Percentiles rank a stretch among this genome's conserved stretches.
Conservation (phyloP, 805 yeast genomes). For the Scheffersomyces spartinae region DNA sequence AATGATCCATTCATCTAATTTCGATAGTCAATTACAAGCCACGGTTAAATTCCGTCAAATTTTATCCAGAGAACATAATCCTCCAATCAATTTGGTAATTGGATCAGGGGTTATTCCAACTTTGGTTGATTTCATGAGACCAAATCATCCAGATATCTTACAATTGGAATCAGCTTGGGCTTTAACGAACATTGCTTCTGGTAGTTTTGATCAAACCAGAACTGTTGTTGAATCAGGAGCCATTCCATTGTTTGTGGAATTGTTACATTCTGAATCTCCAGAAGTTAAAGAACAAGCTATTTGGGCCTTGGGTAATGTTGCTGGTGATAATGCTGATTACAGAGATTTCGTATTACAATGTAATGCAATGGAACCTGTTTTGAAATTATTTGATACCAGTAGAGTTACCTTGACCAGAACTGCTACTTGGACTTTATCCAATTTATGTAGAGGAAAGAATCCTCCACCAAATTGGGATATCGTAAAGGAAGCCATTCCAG, state of each 20-base stretch:
- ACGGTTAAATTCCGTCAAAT: slow-evolving; percentile 91
- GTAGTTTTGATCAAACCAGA: slow-evolving; percentile 78
- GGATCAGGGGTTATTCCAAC: slow-evolving; percentile 90
- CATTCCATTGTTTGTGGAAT: slow-evolving; percentile 78
- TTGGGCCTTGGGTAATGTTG: slow-evolving; percentile 98
- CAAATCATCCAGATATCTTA: slow-evolving; percentile 66
- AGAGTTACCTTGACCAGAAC: slow-evolving; percentile 89
- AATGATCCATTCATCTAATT: slow-evolving; percentile 61
- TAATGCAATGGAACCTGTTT: slow-evolving; percentile 83
- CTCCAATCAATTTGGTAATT: slow-evolving; percentile 90
- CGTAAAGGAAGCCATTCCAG: slow-evolving; percentile 81
- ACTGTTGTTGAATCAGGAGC: slow-evolving; percentile 91
- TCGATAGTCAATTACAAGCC: slow-evolving; percentile 75
- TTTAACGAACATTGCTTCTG: slow-evolving; percentile 95
- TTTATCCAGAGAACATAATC: slow-evolving; percentile 86
- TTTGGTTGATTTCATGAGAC: slow-evolving; percentile 72
- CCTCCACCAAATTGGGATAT: slow-evolving; percentile 94
- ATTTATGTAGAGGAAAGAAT: slow-evolving; percentile 90
- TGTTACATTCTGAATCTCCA: slow-evolving; percentile 66
- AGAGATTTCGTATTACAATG: slow-evolving; percentile 82
- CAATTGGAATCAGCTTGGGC: slow-evolving; percentile 99
- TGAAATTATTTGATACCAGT: slow-evolving; percentile 64
- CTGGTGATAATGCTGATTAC: slow-evolving; percentile 87
- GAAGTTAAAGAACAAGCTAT: slow-evolving; percentile 98
- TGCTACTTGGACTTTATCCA: slow-evolving; percentile 96